Evolutionary conservation across 257 asterid species (phyloP), one percentile per base, ranked within the genome.

Genomic region (Gardenia jasminoides): DNA sequence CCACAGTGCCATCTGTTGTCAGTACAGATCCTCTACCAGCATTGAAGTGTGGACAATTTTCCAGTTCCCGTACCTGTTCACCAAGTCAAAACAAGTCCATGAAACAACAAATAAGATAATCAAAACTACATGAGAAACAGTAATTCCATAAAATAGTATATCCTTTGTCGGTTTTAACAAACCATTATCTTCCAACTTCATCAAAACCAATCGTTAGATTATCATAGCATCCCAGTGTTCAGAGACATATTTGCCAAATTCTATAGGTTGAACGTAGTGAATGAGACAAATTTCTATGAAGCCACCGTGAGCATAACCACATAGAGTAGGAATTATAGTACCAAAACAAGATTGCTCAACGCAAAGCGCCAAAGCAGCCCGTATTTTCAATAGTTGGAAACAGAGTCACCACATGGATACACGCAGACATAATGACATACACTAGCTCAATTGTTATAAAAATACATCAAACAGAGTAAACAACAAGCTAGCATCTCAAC

Each of bases 21-120:
- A 95, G 79, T 36, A 95, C 97, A 65, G 97, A 95, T n/a, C 97
- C 98, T 85, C 81, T 86, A 26, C 99, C 98, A 59, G 98, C 98
- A 88, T 95, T 95, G 74, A 86, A 95, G 83, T 87, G 78, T 6
- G 93, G 94, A 79, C 86, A 44, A 75, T 93, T 91, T 82, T 95
- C 99, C 78, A 95, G 88, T 81, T 89, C 97, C 7, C 97, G 90
- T 9, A 95, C 98, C 99, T 95, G 43, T 11, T 70, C 26, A 56
- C 65, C 30, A 75, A 47, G 77, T 31, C 8, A 56, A 36, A 36
- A 33, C 3, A 10, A 30, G 54, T 6, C 65, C 13, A 43, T 8
- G 43, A 28, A 9, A 28, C 7, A 68, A 47, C 33, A 56, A 10
- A 24, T 13, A 0, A 67, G n/a, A 54, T 33, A 0, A 33, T 13